phyloP scores from a whole-genome alignment of 163 green algal species.

The Scenedesmus sp. region DNA sequence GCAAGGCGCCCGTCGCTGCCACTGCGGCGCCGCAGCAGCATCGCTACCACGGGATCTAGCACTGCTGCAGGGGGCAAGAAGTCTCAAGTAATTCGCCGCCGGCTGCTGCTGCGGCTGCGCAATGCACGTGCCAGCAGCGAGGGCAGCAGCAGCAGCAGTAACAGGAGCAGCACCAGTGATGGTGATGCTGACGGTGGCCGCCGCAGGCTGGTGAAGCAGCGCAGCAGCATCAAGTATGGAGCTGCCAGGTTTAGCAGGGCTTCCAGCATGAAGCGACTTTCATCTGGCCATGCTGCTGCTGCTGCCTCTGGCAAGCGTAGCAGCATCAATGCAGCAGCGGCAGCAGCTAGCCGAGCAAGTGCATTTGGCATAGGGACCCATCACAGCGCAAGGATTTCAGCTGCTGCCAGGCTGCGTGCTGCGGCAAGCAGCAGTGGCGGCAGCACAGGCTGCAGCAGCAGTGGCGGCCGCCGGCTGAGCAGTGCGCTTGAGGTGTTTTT shows the following conservation, averaged over 20 bases:
- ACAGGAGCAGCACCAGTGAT: background rate
- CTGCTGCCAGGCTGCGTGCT: background rate
- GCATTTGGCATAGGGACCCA: background rate
- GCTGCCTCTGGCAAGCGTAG: background rate
- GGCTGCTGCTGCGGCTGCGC: constrained; percentile 17
- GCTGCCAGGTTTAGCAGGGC: background rate
- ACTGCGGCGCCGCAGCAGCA: background rate
- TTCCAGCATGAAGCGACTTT: background rate
- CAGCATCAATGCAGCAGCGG: constrained; percentile 7
- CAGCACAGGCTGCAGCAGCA: background rate
- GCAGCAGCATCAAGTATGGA: background rate
- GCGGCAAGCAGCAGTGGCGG: constrained; percentile 11
- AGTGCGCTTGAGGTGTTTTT: constrained; percentile 34
- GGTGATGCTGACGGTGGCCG: background rate
- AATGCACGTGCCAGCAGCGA: constrained; percentile 4
- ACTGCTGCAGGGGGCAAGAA: background rate
- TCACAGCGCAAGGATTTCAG: background rate
- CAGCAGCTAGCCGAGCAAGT: background rate
- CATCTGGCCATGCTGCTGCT: constrained; percentile 1
- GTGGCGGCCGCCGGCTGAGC: background rate
- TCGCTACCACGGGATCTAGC: background rate
- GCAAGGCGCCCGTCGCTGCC: background rate
- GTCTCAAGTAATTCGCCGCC: background rate
- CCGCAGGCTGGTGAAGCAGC: background rate
- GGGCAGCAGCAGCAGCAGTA: background rate